Base-by-base conservation (phyloP, 2,329 filamentous ascomycete genomes). In the Sporothrix variecibatus region DNA sequence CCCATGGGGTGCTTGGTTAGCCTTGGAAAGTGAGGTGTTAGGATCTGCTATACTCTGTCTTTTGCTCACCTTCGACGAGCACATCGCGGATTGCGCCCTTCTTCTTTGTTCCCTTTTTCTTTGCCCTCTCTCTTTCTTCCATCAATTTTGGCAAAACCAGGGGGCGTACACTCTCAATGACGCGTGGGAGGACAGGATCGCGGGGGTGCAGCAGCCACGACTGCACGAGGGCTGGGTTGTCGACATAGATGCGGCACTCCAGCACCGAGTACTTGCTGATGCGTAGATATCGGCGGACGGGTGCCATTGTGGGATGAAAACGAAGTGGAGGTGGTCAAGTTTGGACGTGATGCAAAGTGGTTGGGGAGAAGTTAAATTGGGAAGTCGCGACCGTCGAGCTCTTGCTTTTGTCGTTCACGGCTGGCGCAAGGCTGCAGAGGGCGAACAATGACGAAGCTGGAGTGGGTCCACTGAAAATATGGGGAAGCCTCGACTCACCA, bases 191-290 rank as follows among this genome's bases (percentile, higher is more conserved):
- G 20, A 95, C 88, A 3, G 93, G 90, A 78, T 94, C 87, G 77
- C 91, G 90, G 49, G 92, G 87, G 78, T 93, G 92, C 77, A 97
- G 88, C 23, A 99, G 89, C 91, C 97, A 98, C 80, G 92, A 91
- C 77, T 94, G 89, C 31, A 90, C 90, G 75, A 97, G 90, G 15
- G 92, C 90, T 0, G 96, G 96, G 78, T 95, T 95, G 77, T 98
- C 95, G 65, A 98, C 90, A 82, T 98, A 98, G 78, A 99, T 96
- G 77, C 95, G 94, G 77, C 94, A 94, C 87, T 99, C 96, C n/a
- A 99, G 88, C 43, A 98, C 94, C 4, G 95, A 97, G 82, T 94
- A 93, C 81, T 95, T 95, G 73, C 93, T 95, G 78, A 98, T 97
- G 71, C 95, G 90, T 73, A 98, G 87, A 81, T 98, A 98, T 79